Percentiles rank a stretch among this genome's conserved stretches.
Conservation (phyloP, 2,329 filamentous ascomycete genomes). For the Malbranchea cinnamomea region DNA sequence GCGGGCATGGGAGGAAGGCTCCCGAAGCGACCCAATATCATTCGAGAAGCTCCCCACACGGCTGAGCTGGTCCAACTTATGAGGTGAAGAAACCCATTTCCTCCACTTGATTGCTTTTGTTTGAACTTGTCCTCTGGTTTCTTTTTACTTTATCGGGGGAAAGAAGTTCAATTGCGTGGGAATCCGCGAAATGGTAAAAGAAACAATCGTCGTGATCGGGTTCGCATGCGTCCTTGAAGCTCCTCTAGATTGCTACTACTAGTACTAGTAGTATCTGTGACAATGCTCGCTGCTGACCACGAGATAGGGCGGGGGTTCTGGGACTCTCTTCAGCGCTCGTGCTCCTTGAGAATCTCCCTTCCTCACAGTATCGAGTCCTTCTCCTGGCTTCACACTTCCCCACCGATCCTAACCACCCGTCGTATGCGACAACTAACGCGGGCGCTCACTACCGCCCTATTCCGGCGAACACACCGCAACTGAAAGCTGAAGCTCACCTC, state of each 20-base stretch:
- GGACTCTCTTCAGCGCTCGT: conserved; percentile 26
- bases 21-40: too few species aligned
- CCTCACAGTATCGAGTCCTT: conserved; percentile 17
- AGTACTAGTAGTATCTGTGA: conserved; percentile 6
- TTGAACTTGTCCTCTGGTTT: too few species aligned
- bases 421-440: conserved; percentile 33
- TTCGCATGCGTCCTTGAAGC: conserved; percentile 10
- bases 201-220: conserved; percentile 26
- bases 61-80: too few species aligned
- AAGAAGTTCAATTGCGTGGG: too few species aligned
- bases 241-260: not conserved
- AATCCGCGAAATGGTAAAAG: conserved; percentile 3
- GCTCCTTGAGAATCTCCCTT: conserved; percentile 14
- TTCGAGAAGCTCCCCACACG: too few species aligned
- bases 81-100: too few species aligned
- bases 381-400: conserved; percentile 29
- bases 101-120: too few species aligned
- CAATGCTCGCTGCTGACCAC: not conserved
- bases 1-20: too few species aligned
- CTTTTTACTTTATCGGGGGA: too few species aligned
- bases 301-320: conserved; percentile 24
- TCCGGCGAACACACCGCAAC: conserved; percentile 23
- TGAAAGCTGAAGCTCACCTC: conserved; percentile 22
- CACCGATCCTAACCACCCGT: conserved; percentile 17
- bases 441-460: conserved; percentile 34